Conservation (phyloP, 768 basidiomycete species). For the Suillus discolor region DNA sequence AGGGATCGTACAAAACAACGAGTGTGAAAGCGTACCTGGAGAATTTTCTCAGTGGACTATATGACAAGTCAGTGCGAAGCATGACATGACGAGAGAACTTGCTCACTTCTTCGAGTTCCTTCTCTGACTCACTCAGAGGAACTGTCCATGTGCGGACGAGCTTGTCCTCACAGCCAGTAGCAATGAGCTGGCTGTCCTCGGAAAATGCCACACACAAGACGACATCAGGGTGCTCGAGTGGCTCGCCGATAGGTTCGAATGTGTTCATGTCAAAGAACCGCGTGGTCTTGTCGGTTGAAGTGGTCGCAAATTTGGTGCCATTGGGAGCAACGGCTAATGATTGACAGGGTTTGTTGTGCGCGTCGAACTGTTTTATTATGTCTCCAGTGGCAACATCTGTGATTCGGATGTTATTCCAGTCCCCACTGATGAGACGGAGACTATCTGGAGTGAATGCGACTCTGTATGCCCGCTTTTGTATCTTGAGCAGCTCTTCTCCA, state of each 20-base stretch:
- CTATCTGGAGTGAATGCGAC: neutral
- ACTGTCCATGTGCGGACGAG: neutral
- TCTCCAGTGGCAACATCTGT: too few species aligned
- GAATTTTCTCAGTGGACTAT: too few species aligned
- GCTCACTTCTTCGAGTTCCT: neutral
- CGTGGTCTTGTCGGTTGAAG: neutral
- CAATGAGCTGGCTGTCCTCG: neutral
- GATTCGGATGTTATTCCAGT: too few species aligned
- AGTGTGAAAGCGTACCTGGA: too few species aligned
- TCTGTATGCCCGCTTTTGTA: neutral
- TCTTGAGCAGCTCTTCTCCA: neutral
- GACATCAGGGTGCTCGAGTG: neutral
- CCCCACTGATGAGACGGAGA: neutral
- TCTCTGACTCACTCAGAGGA: neutral
- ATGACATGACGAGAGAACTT: neutral
- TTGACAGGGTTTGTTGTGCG: neutral
- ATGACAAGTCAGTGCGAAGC: too few species aligned
- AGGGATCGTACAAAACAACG: too few species aligned
- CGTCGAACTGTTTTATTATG: too few species aligned
- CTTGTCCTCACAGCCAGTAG: neutral
- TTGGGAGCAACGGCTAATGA: neutral
- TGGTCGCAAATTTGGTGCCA: neutral
- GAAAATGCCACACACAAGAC: neutral
- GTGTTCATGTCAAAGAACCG: neutral
- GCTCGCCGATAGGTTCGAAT: neutral